phyloP scores from a whole-genome alignment of 371 early-diverging fungal genomes.

The Chytridiales sp. region DNA sequence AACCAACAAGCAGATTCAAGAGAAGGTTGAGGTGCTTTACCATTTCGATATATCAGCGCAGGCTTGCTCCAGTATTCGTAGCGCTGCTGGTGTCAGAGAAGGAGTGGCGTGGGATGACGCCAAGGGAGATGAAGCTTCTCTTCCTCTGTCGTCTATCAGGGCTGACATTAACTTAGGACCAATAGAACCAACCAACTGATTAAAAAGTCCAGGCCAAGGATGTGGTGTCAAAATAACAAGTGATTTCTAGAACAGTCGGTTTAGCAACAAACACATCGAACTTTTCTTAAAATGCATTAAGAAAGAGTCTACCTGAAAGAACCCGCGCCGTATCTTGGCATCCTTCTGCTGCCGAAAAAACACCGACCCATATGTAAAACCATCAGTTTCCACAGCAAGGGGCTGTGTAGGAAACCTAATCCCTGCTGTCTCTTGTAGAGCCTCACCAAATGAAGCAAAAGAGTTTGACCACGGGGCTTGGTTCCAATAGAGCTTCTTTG shows the following conservation, averaged over 20 bases:
- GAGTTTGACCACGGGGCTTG: background rate
- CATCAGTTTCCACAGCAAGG: conserved; percentile 59
- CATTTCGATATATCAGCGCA: conserved; percentile 78
- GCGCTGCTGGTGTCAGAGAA: conserved; percentile 11
- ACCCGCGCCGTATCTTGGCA: conserved; percentile 80
- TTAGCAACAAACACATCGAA: background rate
- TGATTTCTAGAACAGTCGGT: conserved; percentile 62
- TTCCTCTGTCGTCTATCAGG: conserved; percentile 32
- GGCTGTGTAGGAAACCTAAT: background rate
- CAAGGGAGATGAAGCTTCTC: conserved; percentile 1
- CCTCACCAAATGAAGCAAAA: background rate
- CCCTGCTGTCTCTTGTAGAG: background rate
- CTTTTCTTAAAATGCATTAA: background rate
- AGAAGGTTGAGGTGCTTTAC: conserved; percentile 41
- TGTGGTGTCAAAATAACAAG: conserved; percentile 84
- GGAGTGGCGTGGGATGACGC: conserved; percentile 15
- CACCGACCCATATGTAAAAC: conserved; percentile 86
- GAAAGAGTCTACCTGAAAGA: conserved; percentile 65
- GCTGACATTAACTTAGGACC: conserved; percentile 63
- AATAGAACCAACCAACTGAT: conserved; percentile 60
- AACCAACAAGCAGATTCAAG: conserved; percentile 9
- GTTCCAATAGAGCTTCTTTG: conserved; percentile 29
- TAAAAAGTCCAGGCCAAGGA: conserved; percentile 84
- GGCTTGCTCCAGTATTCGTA: conserved; percentile 68
- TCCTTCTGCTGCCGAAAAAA: conserved; percentile 93